Base-by-base conservation (phyloP, 108 stramenopile genomes). In the Cyclotella distinguenda region DNA sequence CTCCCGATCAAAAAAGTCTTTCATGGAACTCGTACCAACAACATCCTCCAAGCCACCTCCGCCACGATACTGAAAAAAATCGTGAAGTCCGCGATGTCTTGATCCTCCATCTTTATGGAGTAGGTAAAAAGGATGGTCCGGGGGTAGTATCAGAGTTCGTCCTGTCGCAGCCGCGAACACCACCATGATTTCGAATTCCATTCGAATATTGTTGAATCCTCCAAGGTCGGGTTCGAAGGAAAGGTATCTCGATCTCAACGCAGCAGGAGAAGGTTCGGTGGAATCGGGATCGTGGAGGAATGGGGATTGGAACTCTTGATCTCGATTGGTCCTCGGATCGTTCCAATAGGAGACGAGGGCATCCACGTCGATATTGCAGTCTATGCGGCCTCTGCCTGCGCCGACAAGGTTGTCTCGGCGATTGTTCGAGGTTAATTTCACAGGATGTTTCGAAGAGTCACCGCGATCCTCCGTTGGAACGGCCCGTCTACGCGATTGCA, bases 91-190 rank as follows among this genome's bases (percentile, higher is more conserved):
- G 13, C 87, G 81, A 27, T 84, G 81, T 16, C 48, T 66, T 32
- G 77, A 73, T 11, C 19, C 57, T 27, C 72, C 67, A 66, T 91
- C 91, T 25, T 74, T 74, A 21, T 78, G 58, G 36, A 95, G 60
- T 9, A 95, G 43, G 66, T 96, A 96, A 30, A 91, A 58, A 2
- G 86, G 86, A 36, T 82, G 47, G 25, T 85, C 85, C n/a, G 95
- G 95, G 13, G 93, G 95, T 45, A 94, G 53, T 1, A 95, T 86
- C 5, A 95, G 46, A 0, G 86, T 89, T 25, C 94, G 72, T 26
- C 90, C 88, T 4, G 86, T 88, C 23, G 80, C 86, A 32, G 84
- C 72, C 23, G 91, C 95, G 30, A 90, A 28, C 23, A 92, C 85
- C 30, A 93, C 57, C 47, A 96, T 67, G 26, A 74, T 85, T 77